Evolutionary conservation across 225 moss, liverwort and hornwort genomes (phyloP).

Genomic region (Pseudisothecium myosuroides): DNA sequence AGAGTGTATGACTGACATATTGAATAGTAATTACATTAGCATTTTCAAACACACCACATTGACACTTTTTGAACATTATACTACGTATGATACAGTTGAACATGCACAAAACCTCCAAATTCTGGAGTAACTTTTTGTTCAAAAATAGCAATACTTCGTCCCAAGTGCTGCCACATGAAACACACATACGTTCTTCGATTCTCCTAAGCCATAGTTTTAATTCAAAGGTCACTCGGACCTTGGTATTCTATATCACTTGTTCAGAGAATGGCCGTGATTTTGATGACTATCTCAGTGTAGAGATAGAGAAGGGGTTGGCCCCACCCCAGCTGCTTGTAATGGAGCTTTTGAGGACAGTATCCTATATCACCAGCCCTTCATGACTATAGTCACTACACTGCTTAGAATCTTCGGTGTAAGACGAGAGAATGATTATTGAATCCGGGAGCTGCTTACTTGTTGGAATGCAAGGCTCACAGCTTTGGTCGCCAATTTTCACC

Average conservation of each 20-base stretch:
- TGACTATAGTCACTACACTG: background rate
- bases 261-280: background rate
- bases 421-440: background rate
- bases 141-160: background rate
- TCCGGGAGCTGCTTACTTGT: background rate
- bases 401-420: background rate
- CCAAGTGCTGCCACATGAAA: background rate
- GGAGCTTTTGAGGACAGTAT: conserved; percentile 26
- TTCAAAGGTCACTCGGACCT: background rate
- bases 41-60: background rate
- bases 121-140: background rate
- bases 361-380: conserved; percentile 3
- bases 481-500: conserved; percentile 92
- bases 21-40: background rate
- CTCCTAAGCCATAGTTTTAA: background rate
- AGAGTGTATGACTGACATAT: background rate
- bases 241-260: background rate
- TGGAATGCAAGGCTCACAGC: conserved; percentile 7
- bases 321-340: conserved; percentile 36
- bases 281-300: background rate
- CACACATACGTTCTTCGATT: background rate
- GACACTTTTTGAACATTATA: background rate
- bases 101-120: background rate
- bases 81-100: background rate
- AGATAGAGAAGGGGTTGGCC: background rate